These are phyloP conservation scores for Esteya vermicola DNA, from an alignment of 2,329 filamentous ascomycete species.

Conservation along the genomic window DNA sequence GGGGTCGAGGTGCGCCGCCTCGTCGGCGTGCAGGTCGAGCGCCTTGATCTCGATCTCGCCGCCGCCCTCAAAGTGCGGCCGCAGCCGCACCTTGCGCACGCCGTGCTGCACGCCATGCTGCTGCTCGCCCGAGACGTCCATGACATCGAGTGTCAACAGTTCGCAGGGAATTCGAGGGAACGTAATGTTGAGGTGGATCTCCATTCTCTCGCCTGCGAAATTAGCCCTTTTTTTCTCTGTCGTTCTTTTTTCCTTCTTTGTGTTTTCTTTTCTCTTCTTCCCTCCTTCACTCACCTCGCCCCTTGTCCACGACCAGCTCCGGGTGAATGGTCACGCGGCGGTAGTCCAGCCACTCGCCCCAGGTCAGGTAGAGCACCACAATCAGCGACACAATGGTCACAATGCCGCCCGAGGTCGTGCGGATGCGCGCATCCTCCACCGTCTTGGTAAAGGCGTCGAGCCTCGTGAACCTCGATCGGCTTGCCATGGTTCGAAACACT, in stretches of 20 bases:
- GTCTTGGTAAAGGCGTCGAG: constrained; percentile 99
- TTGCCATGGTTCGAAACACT: constrained; percentile 46
- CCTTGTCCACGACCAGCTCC: constrained; percentile 92
- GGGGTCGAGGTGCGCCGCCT: constrained; percentile 68
- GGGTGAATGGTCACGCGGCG: constrained; percentile 73
- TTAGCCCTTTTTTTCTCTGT: not conserved
- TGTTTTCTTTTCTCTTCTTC: not conserved
- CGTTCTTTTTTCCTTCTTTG: not conserved
- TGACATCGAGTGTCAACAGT: constrained; percentile 89
- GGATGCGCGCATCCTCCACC: constrained; percentile 91
- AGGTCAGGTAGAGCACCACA: constrained; percentile 74
- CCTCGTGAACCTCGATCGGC: constrained; percentile 87
- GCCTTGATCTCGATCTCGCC: constrained; percentile 56
- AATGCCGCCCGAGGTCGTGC: constrained; percentile 88
- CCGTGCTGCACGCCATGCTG: constrained; percentile 91
- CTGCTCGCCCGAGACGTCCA: constrained; percentile 96
- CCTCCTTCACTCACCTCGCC: constrained; percentile 56
- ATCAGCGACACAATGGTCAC: constrained; percentile 86
- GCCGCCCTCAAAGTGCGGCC: constrained; percentile 59
- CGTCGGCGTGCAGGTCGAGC: constrained; percentile 55
- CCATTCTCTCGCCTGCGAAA: constrained; percentile 96
- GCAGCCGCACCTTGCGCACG: constrained; percentile 77
- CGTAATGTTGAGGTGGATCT: constrained; percentile 94
- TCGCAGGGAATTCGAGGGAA: constrained; percentile 93
- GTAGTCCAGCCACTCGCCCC: constrained; percentile 95